These are phyloP conservation scores for Cylindrotheca fusiformis DNA, from an alignment of 108 stramenopile genomes.

Conservation along the genomic window DNA sequence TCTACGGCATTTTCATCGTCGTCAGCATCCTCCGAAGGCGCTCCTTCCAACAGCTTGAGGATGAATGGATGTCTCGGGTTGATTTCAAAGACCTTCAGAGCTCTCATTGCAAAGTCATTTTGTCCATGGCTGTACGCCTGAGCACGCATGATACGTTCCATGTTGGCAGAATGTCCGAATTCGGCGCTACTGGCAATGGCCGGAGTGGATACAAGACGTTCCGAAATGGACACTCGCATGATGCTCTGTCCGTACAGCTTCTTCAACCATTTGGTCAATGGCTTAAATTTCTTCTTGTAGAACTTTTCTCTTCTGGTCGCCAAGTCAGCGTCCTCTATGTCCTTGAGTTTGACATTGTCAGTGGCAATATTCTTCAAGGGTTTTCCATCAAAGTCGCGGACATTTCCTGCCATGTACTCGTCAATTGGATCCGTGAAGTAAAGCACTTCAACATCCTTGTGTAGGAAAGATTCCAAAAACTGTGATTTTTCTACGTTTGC, in stretches of 20 bases:
- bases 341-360: slow-evolving; percentile 96
- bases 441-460: slow-evolving; percentile 96
- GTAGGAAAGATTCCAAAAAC: slow-evolving; percentile 88
- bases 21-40: slow-evolving; percentile 60
- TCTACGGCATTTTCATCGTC: slow-evolving; percentile 70
- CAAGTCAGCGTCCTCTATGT: slow-evolving; percentile 94
- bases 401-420: slow-evolving; percentile 88
- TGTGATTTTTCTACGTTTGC: slow-evolving; percentile 86
- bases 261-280: slow-evolving; percentile 95
- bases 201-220: slow-evolving; percentile 88
- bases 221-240: slow-evolving; percentile 84
- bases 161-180: slow-evolving; percentile 97
- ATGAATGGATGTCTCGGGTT: slow-evolving; percentile 99
- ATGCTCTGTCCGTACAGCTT: slow-evolving; percentile 87
- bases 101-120: slow-evolving; percentile 49
- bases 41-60: slow-evolving; percentile 78
- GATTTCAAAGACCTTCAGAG: slow-evolving; percentile 94
- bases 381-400: slow-evolving; percentile 80
- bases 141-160: slow-evolving; percentile 98
- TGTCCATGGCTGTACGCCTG: slow-evolving; percentile 90
- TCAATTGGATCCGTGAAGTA: slow-evolving; percentile 95
- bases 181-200: slow-evolving; percentile 91
- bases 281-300: slow-evolving; percentile 94
- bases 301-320: slow-evolving; percentile 88
- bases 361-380: slow-evolving; percentile 90